Conservation (phyloP, 495 filamentous ascomycete genomes). For the Talaromyces proteolyticus region DNA sequence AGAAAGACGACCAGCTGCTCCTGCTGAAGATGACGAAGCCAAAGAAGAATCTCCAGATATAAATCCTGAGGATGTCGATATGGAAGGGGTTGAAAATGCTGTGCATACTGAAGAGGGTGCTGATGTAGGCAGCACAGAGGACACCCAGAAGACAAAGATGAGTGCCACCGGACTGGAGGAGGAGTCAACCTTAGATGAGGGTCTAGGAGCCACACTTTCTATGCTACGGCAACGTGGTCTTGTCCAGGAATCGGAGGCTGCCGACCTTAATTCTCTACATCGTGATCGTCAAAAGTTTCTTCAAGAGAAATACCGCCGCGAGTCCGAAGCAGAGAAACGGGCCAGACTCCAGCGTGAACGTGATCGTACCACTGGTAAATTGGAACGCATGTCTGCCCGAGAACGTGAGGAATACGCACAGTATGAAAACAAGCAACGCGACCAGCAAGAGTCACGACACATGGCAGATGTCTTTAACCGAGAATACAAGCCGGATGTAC, state of each 20-base stretch:
- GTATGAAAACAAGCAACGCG: slow-evolving; percentile 78
- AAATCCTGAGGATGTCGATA: slow-evolving; percentile 56
- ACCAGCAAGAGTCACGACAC: slow-evolving; percentile 72
- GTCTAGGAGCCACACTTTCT: slow-evolving; percentile 73
- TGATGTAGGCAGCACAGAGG: slow-evolving; percentile 35
- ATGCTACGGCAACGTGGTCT: slow-evolving; percentile 81
- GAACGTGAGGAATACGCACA: slow-evolving; percentile 89
- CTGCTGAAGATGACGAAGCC: slow-evolving; percentile 15
- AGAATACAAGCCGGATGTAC: slow-evolving; percentile 83
- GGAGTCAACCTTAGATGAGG: slow-evolving; percentile 69
- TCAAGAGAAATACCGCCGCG: slow-evolving; percentile 64
- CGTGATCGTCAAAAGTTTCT: slow-evolving; percentile 80
- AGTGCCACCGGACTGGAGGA: slow-evolving; percentile 76
- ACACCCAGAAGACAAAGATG: slow-evolving; percentile 35
- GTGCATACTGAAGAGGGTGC: slow-evolving; percentile 41
- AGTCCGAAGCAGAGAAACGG: slow-evolving; percentile 68
- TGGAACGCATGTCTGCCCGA: slow-evolving; percentile 79
- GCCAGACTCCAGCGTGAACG: slow-evolving; percentile 81
- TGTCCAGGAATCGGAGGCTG: slow-evolving; percentile 55
- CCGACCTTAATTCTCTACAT: slow-evolving; percentile 59
- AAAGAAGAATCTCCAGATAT: slow-evolving; percentile 35
- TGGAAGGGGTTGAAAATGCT: slow-evolving; percentile 53
- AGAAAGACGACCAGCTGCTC: slow-evolving; percentile 38
- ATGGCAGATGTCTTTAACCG: slow-evolving; percentile 78
- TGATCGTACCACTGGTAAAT: slow-evolving; percentile 72